These are phyloP conservation scores for Arabidopsis thaliana DNA, from an alignment of 345 rosid species.

Conservation along the genomic window DNA sequence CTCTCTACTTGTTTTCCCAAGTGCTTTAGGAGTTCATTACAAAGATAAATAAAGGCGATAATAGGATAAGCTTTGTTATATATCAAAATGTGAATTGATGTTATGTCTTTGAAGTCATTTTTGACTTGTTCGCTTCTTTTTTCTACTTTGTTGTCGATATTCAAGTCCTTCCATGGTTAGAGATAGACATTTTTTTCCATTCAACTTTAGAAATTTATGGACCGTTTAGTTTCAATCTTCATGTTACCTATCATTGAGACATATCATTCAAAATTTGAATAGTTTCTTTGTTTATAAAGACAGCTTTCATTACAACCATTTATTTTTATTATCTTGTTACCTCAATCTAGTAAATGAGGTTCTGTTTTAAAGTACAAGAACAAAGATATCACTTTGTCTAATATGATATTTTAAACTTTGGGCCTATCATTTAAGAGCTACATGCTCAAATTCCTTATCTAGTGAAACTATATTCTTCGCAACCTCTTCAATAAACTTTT, in stretches of 20 bases:
- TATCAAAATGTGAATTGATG: too few relatives aligned
- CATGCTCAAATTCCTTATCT: not conserved
- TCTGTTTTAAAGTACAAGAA: not conserved
- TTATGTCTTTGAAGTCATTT: not conserved
- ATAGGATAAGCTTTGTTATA: not conserved
- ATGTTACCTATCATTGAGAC: not conserved
- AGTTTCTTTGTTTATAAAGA: not conserved
- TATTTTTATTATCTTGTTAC: not conserved
- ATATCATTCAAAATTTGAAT: not conserved
- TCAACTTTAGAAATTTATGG: too few relatives aligned
- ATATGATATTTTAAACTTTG: not conserved
- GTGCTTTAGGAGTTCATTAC: too few relatives aligned
- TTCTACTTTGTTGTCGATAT: not conserved
- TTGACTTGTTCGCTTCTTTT: not conserved
- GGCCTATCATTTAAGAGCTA: not conserved
- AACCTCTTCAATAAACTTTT: conserved; percentile 43
- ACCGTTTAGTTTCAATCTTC: too few relatives aligned
- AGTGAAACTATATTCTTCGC: not conserved
- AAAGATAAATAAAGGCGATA: not conserved
- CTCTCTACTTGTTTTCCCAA: not conserved
- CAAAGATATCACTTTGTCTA: not conserved
- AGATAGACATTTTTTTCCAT: not conserved
- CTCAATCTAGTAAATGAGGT: not conserved
- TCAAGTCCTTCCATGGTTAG: not conserved
- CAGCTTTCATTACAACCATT: not conserved